Conservation (phyloP, 768 basidiomycete species). For the Russula vinacea region DNA sequence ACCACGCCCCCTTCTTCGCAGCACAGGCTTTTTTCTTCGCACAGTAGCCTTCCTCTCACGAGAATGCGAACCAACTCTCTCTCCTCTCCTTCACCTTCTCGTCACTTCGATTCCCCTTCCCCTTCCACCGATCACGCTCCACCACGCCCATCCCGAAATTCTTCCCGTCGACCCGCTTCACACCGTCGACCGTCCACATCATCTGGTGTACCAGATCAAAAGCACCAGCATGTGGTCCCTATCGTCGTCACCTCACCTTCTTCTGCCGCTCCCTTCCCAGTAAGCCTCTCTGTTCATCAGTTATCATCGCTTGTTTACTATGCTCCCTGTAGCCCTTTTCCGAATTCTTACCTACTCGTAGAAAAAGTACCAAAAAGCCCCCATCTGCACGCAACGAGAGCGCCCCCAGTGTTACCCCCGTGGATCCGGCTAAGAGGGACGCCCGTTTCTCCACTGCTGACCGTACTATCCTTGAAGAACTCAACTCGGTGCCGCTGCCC, state of each 20-base stretch:
- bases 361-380: conserved; percentile 22
- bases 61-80: conserved; percentile 25
- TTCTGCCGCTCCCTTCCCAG: conserved; percentile 19
- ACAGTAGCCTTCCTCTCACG: conserved; percentile 7
- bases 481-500: conserved; percentile 50
- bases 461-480: conserved; percentile 56
- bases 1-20: not conserved
- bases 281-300: not conserved
- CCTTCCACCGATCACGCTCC: not conserved
- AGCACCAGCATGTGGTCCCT: not conserved
- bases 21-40: conserved; percentile 8
- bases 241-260: conserved; percentile 15
- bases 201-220: conserved; percentile 15
- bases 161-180: not conserved
- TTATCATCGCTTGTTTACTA: not conserved
- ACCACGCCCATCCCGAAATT: conserved; percentile 5
- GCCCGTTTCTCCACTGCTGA: conserved; percentile 57
- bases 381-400: conserved; percentile 19
- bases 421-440: conserved; percentile 5
- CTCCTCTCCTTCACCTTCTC: conserved; percentile 5
- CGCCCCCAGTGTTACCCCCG: not conserved
- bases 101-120: not conserved
- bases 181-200: conserved; percentile 25
- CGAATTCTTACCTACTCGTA: conserved; percentile 25
- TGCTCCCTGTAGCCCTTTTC: conserved; percentile 21